Evolutionary conservation across 2,329 filamentous ascomycete species (phyloP).

Genomic region (Xylaria sp.): DNA sequence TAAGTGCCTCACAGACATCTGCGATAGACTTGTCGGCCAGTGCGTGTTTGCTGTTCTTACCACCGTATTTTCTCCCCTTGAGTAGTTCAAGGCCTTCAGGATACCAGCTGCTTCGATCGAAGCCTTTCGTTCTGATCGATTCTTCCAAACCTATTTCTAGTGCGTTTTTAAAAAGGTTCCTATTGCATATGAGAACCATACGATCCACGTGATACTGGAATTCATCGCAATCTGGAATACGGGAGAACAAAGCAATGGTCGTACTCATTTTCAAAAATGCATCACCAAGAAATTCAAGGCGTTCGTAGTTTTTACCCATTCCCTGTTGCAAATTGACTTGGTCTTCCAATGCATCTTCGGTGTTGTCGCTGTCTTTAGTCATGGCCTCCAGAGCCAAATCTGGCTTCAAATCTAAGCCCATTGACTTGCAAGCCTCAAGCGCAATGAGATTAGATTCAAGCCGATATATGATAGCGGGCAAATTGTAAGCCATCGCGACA

Average conservation of each 20-base stretch:
- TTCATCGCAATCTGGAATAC: conserved; percentile 81
- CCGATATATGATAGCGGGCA: conserved; percentile 87
- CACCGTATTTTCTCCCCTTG: conserved; percentile 73
- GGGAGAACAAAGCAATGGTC: conserved; percentile 84
- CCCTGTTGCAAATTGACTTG: conserved; percentile 81
- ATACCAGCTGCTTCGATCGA: conserved; percentile 89
- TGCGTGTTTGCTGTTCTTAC: conserved; percentile 64
- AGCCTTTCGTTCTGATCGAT: conserved; percentile 84
- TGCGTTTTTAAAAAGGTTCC: conserved; percentile 85
- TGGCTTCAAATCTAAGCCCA: conserved; percentile 73
- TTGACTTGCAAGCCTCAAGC: conserved; percentile 74
- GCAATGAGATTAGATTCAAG: conserved; percentile 85
- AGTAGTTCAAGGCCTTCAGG: conserved; percentile 80
- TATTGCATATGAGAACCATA: conserved; percentile 92
- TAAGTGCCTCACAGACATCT: conserved; percentile 93
- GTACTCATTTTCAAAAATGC: conserved; percentile 96
- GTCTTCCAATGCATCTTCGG: conserved; percentile 74
- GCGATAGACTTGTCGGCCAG: conserved; percentile 91
- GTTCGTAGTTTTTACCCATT: conserved; percentile 95
- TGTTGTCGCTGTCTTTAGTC: conserved; percentile 92
- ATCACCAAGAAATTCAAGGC: conserved; percentile 93
- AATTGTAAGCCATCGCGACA: conserved; percentile 77
- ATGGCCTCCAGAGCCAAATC: conserved; percentile 85
- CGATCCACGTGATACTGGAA: conserved; percentile 89
- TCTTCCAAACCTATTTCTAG: conserved; percentile 72